A percentile compares a stretch with the other conserved stretches of the same genome.
These are phyloP conservation scores for Hypoxylon sp. DNA, from an alignment of 2,329 filamentous ascomycete species.

Conservation along the genomic window DNA sequence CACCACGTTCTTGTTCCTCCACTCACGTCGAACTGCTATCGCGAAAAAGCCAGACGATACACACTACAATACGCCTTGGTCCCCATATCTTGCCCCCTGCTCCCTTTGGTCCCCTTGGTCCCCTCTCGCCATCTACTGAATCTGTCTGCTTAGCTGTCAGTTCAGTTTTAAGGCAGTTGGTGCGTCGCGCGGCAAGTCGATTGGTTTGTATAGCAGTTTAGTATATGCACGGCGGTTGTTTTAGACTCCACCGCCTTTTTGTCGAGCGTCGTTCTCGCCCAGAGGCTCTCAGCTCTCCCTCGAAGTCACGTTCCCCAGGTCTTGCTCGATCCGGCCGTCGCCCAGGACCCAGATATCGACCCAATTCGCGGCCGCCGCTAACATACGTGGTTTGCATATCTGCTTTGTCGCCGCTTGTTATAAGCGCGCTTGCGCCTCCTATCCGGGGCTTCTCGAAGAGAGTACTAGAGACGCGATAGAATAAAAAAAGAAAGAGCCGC, in stretches of 20 bases:
- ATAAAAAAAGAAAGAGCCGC: conserved; percentile 26
- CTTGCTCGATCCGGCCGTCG: conserved; percentile 31
- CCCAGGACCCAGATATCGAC: conserved; percentile 34
- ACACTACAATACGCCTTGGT: conserved; percentile 25
- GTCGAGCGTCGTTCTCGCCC: conserved; percentile 34
- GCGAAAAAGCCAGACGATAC: conserved; percentile 24
- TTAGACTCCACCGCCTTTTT: conserved; percentile 32
- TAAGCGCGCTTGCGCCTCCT: conserved; percentile 41
- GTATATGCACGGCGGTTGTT: conserved; percentile 34
- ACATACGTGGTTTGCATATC: conserved; percentile 33
- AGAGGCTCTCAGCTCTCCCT: conserved; percentile 32
- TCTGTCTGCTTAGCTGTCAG: conserved; percentile 23
- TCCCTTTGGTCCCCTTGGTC: not conserved
- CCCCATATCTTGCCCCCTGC: conserved; percentile 13
- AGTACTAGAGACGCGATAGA: conserved; percentile 36
- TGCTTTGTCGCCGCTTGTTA: conserved; percentile 27
- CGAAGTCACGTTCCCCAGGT: conserved; percentile 28
- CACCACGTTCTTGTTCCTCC: conserved; percentile 36
- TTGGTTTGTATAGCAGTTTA: conserved; percentile 14
- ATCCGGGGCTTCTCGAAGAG: conserved; percentile 30
- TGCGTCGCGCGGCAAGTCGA: conserved; percentile 18
- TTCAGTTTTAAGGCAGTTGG: conserved; percentile 18
- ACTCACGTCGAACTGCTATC: conserved; percentile 32
- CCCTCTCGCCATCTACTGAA: conserved; percentile 2
- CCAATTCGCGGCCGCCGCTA: conserved; percentile 26